Evolutionary conservation across 2,329 filamentous ascomycete species (phyloP), one percentile per base, ranked within the genome.

Genomic region (Corynespora cassiicola): DNA sequence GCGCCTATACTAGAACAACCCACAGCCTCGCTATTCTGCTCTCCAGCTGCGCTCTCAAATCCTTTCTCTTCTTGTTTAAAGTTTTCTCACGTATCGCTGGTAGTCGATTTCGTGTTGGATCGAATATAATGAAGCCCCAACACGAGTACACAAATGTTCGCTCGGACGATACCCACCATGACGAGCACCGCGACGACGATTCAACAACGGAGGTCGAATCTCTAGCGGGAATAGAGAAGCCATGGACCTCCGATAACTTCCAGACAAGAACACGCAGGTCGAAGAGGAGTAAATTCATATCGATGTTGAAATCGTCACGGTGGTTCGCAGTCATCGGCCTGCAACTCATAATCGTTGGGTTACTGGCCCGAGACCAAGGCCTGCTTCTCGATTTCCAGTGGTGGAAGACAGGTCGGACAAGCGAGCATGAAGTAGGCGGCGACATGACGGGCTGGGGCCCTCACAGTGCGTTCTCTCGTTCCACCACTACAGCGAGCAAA

Each of bases 131-230:
- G 62, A 45, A 56, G 44, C 53, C 50, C n/a, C 47, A 56, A 43
- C 61, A 63, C 38, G 45, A 56, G 8, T 66, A 66, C 45, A 54
- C 56, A 37, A 47, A 61, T 28, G 46, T 66, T 21, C 49, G 43
- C 6, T 37, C 43, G 9, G n/a, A n/a, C n/a, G n/a, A n/a, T n/a
- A n/a, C n/a, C n/a, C n/a, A n/a, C n/a, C 41, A 50, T 11, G 57
- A 61, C 24, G 42, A 53, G 29, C 47, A 47, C 26, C 50, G 59
- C 23, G 58, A 63, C 20, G 58, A 62, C 38, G 56, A 61, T 32
- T 64, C 62, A 12, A 60, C 58, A 10, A 66, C 62, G 2, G 62
- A 66, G 33, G 62, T 66, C 2, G 62, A 64, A 31, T 63, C 59
- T 2, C 42, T 66, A 1, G 52, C 61, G 10, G 61, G 56, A 14